Percentiles rank a stretch among this genome's conserved stretches.
phyloP scores from a whole-genome alignment of 73 alveolate genomes.

The Blepharisma japonicum region DNA sequence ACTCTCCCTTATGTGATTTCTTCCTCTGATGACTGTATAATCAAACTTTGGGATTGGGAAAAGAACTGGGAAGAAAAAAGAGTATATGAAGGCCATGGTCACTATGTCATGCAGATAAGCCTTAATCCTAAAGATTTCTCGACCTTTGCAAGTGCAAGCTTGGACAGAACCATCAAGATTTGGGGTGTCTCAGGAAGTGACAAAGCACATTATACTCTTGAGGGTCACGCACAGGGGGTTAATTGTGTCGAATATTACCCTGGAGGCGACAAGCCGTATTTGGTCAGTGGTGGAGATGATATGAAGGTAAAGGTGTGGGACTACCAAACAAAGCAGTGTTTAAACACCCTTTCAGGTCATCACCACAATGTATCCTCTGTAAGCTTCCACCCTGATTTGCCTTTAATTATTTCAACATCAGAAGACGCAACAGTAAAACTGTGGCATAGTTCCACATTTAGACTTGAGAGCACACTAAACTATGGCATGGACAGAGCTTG shows the following conservation, averaged over 20 bases:
- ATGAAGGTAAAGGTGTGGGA: conserved; percentile 98
- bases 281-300: conserved; percentile 99
- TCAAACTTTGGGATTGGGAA: conserved; percentile 98
- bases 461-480: conserved; percentile 83
- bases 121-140: conserved; percentile 91
- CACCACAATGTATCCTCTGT: conserved; percentile 90
- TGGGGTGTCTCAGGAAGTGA: conserved; percentile 64
- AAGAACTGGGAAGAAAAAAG: conserved; percentile 84
- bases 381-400: conserved; percentile 97
- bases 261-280: conserved; percentile 94
- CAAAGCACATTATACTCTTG: conserved; percentile 87
- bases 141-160: conserved; percentile 92
- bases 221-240: conserved; percentile 97
- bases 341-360: conserved; percentile 89
- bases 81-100: conserved; percentile 96
- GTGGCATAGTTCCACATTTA: conserved; percentile 95
- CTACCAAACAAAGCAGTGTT: conserved; percentile 95
- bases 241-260: conserved; percentile 91
- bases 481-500: conserved; percentile 80
- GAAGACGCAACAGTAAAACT: conserved; percentile 90
- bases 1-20: conserved; percentile 88
- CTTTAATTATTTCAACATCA: conserved; percentile 90
- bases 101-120: conserved; percentile 92
- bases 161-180: conserved; percentile 80
- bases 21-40: conserved; percentile 94